Base-by-base conservation (phyloP, 805 yeast genomes). In the Sugiyamaella floridensis region DNA sequence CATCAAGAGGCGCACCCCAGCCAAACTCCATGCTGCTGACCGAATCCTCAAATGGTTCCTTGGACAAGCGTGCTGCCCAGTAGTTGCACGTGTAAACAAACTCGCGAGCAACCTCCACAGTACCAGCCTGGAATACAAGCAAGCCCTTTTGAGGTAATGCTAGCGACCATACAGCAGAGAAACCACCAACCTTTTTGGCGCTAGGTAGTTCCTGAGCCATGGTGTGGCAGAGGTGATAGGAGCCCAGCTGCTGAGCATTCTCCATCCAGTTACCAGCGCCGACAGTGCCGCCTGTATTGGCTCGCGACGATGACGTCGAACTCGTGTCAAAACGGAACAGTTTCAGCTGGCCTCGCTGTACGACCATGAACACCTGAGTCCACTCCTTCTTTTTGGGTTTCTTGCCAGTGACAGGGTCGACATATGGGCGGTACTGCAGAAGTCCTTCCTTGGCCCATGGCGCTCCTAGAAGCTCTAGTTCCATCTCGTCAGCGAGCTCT, bases 51-150 rank as follows among this genome's bases (percentile, higher is more conserved):
- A 72, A 75, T 2, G 96, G 96, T 18, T 87, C 83, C 14, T 89
- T 84, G 6, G 95, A 84, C 40, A 86, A 77, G 58, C 93, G 78
- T 1, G 92, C 86, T 1, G 95, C 87, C 96, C 97, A 89, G 65
- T 86, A 89, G 67, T 89, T 89, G 68, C 93, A 83, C 4, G 92
- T 81, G 59, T 83, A 79, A 15, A 86, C 80, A 67, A 79, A 87
- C 62, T 81, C 85, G 43, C 71, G 69, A 0, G 96, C 93, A 54
- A 79, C 78, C 58, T 82, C 86, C 20, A 71, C 64, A 12, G 87
- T 80, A 10, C 84, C 83, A 0, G 89, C 81, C 67, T 80, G 82
- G 65, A 86, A 85, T 29, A 81, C 71, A 15, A 85, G 70, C 54
- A 70, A 62, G 2, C 71, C 69, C 5, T 59, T 60, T 42, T 61